A percentile compares a stretch with the other conserved stretches of the same genome.
Evolutionary conservation across 139 green algal species (phyloP).

Genomic region (Picochlorum sp.): DNA sequence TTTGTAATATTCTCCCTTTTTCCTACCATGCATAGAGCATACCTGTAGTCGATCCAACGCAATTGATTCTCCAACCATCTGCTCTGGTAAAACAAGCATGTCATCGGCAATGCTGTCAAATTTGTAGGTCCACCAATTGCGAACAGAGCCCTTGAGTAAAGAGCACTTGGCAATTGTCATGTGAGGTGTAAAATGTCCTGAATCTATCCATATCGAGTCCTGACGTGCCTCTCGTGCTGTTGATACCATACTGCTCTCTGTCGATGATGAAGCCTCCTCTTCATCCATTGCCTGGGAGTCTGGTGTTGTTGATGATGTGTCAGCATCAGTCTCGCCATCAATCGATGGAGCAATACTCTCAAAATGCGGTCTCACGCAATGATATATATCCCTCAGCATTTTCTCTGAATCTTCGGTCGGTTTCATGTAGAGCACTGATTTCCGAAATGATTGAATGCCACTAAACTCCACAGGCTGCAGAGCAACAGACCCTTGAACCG

Average conservation of each 20-base stretch:
- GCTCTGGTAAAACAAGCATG: not conserved
- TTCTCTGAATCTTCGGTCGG: not conserved
- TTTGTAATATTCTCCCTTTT: slow-evolving; percentile 10
- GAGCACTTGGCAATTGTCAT: slow-evolving; percentile 11
- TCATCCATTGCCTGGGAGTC: too few relatives aligned
- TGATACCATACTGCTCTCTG: too few relatives aligned
- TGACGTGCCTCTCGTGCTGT: too few relatives aligned
- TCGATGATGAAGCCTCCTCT: too few relatives aligned
- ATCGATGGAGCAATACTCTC: not conserved
- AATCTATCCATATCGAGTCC: too few relatives aligned
- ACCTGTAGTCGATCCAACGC: slow-evolving; percentile 2
- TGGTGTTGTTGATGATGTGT: too few relatives aligned
- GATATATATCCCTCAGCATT: not conserved
- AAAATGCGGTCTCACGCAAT: not conserved
- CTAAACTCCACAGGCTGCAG: not conserved
- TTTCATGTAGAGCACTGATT: slow-evolving; percentile 6
- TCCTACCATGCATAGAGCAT: slow-evolving; percentile 10
- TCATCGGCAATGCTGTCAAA: too few relatives aligned
- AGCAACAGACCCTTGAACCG: not conserved
- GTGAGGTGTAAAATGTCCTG: slow-evolving; percentile 3
- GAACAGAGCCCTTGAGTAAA: not conserved
- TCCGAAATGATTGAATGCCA: slow-evolving; percentile 2
- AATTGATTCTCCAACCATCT: not conserved
- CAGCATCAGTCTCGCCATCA: not conserved
- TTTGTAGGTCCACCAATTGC: not conserved